Evolutionary conservation across 2,329 filamentous ascomycete species (phyloP).

Genomic region (Canariomyces notabilis): DNA sequence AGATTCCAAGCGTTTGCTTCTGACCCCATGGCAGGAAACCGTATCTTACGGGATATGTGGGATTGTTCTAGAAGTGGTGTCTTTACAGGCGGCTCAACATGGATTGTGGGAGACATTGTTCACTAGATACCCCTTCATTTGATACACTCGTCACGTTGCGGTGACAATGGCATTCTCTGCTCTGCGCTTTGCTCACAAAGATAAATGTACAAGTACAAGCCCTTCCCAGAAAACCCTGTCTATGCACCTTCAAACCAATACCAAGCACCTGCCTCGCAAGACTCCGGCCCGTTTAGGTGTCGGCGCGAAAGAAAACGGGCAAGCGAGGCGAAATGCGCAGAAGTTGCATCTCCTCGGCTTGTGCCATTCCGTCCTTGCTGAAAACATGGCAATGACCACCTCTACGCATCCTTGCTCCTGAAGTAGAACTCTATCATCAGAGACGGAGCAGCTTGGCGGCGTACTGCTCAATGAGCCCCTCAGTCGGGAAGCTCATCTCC

Average conservation of each 20-base stretch:
- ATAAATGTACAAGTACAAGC: constrained; percentile 23
- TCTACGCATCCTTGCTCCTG: not conserved
- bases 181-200: constrained; percentile 4
- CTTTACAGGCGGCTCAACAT: too few species aligned
- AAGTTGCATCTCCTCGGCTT: constrained; percentile 5
- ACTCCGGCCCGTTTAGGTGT: constrained; percentile 9
- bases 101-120: too few species aligned
- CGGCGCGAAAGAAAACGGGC: constrained; percentile 10
- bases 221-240: constrained; percentile 20
- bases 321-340: constrained; percentile 4
- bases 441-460: constrained; percentile 83
- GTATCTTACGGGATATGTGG: too few species aligned
- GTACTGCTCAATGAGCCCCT: constrained; percentile 80
- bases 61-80: too few species aligned
- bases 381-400: not conserved
- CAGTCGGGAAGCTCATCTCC: constrained; percentile 90
- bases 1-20: too few species aligned
- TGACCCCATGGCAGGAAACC: too few species aligned
- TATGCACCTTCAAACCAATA: constrained; percentile 20
- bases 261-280: constrained; percentile 17
- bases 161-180: not conserved
- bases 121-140: too few species aligned
- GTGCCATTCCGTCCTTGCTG: constrained; percentile 3
- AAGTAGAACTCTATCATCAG: constrained; percentile 16
- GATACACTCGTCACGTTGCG: not conserved